Base-by-base conservation (phyloP, 345 rosid genomes). In the Sonneratia caseolaris region DNA sequence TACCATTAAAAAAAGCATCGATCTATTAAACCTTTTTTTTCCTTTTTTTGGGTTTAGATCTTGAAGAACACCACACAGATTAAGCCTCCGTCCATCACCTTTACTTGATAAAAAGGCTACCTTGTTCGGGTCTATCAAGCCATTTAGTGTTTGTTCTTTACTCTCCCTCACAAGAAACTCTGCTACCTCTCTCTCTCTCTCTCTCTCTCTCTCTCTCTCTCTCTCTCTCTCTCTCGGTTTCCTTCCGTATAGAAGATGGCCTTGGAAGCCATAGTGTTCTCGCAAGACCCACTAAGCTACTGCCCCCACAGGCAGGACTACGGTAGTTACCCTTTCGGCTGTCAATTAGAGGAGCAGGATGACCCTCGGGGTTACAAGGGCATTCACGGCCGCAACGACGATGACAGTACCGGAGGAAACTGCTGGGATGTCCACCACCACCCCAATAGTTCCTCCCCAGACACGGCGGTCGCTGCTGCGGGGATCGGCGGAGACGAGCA, bases 261-360 rank as follows among this genome's bases (percentile, higher is more conserved):
- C 2, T 79, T 90, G 57, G 91, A 82, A 49, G 85, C 89, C n/a
- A 81, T 81, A 21, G 82, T 88, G 59, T 88, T 83, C 79, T 83
- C 85, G 12, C 86, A 80, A 81, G 91, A 87, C 70, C 84, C 91
- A 38, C 87, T 80, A 62, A 51, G 70, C 70, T 83, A 80, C 64
- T 73, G 51, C 51, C 15, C 51, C 45, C 48, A 64, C 48, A 75
- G 70, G 61, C 78, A 76, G 65, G 78, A 66, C 45, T 74, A 73
- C 80, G 83, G 81, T 69, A 70, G 74, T 1, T 19, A 68, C 53
- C 70, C 70, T 43, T 48, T 68, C 47, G 55, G 35, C 51, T 27
- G n/a, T 27, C 53, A 21, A 0, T 18, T 35, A 5, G 66, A 27
- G 45, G 73, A 70, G 37, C 40, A 55, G 66, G 53, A 9, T 9